Evolutionary conservation across 208 protist species (phyloP).

Genomic region (Leishmania martiniquensis): DNA sequence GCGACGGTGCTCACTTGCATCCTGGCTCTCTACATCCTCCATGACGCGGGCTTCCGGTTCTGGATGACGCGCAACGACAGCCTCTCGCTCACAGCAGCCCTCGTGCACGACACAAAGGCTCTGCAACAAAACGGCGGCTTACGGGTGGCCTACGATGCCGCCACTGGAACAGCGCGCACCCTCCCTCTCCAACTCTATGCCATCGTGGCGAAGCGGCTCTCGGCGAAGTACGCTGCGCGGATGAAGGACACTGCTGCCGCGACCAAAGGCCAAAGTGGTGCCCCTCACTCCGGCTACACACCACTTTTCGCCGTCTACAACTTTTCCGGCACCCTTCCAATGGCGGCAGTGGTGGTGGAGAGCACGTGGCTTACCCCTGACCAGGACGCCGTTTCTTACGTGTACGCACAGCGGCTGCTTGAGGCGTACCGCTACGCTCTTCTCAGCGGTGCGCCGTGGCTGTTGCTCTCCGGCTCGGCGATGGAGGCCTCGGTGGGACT

Average conservation of each 20-base stretch:
- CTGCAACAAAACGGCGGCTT: neutral
- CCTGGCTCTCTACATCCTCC: constrained; percentile 16
- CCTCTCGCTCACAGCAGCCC: constrained; percentile 7
- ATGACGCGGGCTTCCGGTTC: constrained; percentile 29
- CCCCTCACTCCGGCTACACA: neutral
- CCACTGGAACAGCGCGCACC: neutral
- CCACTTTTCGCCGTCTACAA: neutral
- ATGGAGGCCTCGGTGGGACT: constrained; percentile 32
- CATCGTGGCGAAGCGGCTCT: neutral
- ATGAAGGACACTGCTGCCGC: neutral
- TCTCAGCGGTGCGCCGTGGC: constrained; percentile 62
- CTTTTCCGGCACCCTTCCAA: constrained; percentile 10
- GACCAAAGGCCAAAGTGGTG: neutral
- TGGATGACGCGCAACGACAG: constrained; percentile 29
- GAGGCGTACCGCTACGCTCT: constrained; percentile 57
- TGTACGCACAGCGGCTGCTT: constrained; percentile 47
- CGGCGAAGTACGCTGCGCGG: neutral
- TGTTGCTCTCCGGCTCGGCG: constrained; percentile 43
- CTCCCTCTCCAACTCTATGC: constrained; percentile 17
- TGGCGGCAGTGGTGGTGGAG: constrained; percentile 44
- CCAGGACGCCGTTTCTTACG: constrained; percentile 20
- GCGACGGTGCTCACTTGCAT: constrained; percentile 20
- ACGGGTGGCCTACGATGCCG: constrained; percentile 20
- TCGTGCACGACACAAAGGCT: constrained; percentile 2
- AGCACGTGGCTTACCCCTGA: constrained; percentile 32